Conservation (phyloP, 2,329 filamentous ascomycete species). For the Trichophyton benhamiae region DNA sequence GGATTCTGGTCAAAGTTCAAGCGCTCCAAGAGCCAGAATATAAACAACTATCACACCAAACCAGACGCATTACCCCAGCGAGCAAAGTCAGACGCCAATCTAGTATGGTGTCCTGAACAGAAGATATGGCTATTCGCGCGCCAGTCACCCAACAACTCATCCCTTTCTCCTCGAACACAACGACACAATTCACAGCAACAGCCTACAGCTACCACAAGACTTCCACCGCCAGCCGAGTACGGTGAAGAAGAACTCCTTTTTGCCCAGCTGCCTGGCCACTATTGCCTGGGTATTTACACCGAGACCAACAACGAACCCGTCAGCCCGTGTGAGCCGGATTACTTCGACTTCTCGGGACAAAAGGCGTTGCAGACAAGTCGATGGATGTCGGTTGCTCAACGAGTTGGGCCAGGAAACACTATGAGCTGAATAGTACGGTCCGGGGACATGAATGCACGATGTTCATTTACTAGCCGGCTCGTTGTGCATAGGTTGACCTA, state of each 20-base stretch:
- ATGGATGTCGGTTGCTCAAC: conserved; percentile 1
- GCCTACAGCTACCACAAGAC: background rate
- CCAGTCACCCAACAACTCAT: background rate
- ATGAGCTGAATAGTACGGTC: background rate
- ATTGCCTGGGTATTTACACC: conserved; percentile 7
- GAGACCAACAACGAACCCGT: background rate
- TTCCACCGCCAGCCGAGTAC: background rate
- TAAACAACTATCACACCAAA: background rate
- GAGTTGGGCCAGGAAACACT: background rate
- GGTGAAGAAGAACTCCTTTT: conserved; percentile 13
- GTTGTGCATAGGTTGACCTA: background rate
- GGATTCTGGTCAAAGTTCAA: conserved; percentile 10
- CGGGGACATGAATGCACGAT: background rate
- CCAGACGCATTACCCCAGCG: conserved; percentile 6
- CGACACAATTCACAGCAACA: background rate
- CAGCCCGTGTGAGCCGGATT: background rate
- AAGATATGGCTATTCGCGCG: conserved; percentile 13
- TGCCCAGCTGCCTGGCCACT: conserved; percentile 14
- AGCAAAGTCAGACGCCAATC: conserved; percentile 8
- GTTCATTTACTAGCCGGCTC: background rate
- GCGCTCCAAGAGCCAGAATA: conserved; percentile 1
- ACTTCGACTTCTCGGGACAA: background rate
- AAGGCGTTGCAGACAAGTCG: background rate
- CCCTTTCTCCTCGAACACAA: background rate
- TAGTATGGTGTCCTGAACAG: conserved; percentile 12